A percentile compares a stretch with the other conserved stretches of the same genome.
Evolutionary conservation across 805 yeast species (phyloP).

Genomic region (Starmerella vaccinii): DNA sequence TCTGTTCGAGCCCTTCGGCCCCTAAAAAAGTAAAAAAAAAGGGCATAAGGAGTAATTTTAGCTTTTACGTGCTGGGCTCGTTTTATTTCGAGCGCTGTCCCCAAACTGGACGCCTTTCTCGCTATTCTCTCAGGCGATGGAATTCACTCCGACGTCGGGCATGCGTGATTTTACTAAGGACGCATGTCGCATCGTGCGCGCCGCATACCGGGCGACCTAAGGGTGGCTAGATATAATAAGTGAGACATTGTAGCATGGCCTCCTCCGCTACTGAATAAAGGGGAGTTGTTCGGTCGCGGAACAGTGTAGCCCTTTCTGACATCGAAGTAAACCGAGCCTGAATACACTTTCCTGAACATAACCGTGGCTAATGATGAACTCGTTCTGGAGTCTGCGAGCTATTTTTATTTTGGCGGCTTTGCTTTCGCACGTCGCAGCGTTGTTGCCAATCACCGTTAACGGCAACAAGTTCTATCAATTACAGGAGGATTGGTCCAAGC

Average conservation of each 20-base stretch:
- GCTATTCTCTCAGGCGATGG: background rate
- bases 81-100: too few relatives aligned
- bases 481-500: constrained; percentile 33
- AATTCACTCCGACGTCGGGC: background rate
- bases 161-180: background rate
- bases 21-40: too few relatives aligned
- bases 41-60: too few relatives aligned
- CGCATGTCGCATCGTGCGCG: background rate
- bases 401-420: background rate
- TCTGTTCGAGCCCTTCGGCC: too few relatives aligned
- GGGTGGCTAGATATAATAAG: constrained; percentile 1
- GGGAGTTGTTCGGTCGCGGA: background rate
- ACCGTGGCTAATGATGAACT: background rate
- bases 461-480: constrained; percentile 55
- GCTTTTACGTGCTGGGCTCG: too few relatives aligned
- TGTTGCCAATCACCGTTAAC: constrained; percentile 47
- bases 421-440: constrained; percentile 31
- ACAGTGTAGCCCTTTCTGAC: too few relatives aligned
- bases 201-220: background rate
- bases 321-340: too few relatives aligned
- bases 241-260: background rate
- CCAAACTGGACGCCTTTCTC: too few relatives aligned
- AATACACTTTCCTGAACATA: too few relatives aligned
- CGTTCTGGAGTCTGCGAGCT: background rate
- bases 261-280: background rate